Conservation (phyloP, 2,329 filamentous ascomycete genomes). For the Aureobasidium pullulans region DNA sequence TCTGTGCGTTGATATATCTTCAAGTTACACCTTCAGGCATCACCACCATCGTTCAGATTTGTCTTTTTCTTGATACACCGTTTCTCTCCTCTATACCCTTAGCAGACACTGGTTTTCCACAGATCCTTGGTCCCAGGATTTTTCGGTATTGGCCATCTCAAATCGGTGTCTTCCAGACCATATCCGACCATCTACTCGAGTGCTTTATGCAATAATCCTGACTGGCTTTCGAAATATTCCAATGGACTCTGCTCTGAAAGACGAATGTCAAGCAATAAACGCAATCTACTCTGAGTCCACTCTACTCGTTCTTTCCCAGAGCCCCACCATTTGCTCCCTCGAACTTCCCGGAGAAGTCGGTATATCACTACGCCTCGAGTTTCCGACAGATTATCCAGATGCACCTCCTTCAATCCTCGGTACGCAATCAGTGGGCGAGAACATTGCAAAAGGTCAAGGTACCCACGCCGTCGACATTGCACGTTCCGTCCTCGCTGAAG, state of each 20-base stretch:
- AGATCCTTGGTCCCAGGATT: too few relatives aligned
- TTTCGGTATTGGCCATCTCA: too few relatives aligned
- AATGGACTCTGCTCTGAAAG: constrained; percentile 40
- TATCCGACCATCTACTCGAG: neutral
- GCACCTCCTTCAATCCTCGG: constrained; percentile 66
- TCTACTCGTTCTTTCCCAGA: constrained; percentile 31
- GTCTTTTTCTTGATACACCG: too few relatives aligned
- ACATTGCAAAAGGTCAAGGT: constrained; percentile 62
- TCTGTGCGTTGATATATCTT: neutral
- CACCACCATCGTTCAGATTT: neutral
- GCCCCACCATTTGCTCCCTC: constrained; percentile 48
- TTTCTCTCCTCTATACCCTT: too few relatives aligned
- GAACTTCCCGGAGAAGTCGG: constrained; percentile 57
- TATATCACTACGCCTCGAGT: constrained; percentile 52
- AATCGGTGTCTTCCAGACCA: too few relatives aligned
- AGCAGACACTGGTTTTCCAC: neutral
- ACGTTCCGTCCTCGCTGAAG: constrained; percentile 55
- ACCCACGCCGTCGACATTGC: constrained; percentile 63
- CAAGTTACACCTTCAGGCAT: neutral
- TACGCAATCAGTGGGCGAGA: constrained; percentile 67
- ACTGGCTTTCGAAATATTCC: neutral
- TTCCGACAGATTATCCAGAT: constrained; percentile 67
- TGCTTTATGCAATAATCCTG: neutral
- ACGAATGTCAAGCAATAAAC: constrained; percentile 76
- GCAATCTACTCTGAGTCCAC: constrained; percentile 72